phyloP scores from a whole-genome alignment of 306 rosid genomes.

The Spatholobus suberectus region DNA sequence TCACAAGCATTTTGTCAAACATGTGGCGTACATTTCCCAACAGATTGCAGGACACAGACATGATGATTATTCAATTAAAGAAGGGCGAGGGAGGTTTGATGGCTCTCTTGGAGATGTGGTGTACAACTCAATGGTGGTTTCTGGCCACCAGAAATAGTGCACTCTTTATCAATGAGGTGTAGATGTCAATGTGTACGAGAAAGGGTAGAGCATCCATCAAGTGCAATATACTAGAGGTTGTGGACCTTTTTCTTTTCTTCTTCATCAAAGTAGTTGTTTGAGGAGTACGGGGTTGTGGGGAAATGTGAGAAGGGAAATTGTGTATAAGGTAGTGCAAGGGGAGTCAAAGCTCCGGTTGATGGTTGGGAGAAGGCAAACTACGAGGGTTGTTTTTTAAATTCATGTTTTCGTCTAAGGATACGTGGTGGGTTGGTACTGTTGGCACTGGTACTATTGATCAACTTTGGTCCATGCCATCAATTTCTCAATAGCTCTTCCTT shows the following conservation, averaged over 20 bases:
- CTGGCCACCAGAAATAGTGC: no score
- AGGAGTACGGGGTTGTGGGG: slow-evolving; percentile 29
- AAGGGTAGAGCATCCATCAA: slow-evolving; percentile 57
- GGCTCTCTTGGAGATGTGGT: no score
- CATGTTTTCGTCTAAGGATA: no score
- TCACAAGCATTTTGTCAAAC: slow-evolving; percentile 46
- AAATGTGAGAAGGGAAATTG: background rate
- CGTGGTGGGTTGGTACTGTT: slow-evolving; percentile 26
- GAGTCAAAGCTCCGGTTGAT: slow-evolving; percentile 37
- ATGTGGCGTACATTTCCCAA: slow-evolving; percentile 39
- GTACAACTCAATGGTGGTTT: no score
- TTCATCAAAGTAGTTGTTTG: background rate
- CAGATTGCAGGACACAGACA: no score
- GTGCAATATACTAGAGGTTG: slow-evolving; percentile 52
- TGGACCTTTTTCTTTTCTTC: slow-evolving; percentile 26
- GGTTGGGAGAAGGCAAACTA: slow-evolving; percentile 13
- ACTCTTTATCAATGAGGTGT: no score
- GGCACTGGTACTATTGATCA: slow-evolving; percentile 35
- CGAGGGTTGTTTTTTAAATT: background rate
- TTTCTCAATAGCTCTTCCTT: no score
- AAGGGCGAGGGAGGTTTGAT: no score
- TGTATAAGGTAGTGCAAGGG: slow-evolving; percentile 34
- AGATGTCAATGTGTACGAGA: no score
- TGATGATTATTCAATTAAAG: no score
- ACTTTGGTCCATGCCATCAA: no score